These are phyloP conservation scores for Pleurotus giganteus DNA, from an alignment of 768 basidiomycete genomes.

Conservation along the genomic window DNA sequence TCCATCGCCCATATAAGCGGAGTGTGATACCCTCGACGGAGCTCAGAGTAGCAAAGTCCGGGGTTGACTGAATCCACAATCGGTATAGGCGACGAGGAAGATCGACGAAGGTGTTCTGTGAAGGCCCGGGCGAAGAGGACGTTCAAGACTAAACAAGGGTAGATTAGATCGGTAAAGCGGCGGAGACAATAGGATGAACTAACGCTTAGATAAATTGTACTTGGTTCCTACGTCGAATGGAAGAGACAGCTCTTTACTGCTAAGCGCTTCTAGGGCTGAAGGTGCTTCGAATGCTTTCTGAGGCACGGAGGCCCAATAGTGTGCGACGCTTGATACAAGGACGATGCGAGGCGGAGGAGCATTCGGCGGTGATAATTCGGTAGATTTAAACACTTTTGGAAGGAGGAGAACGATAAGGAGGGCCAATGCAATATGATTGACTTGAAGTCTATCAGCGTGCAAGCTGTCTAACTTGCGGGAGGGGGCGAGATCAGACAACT, in stretches of 20 bases:
- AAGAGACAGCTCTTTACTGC: too few relatives aligned
- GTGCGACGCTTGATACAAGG: conserved; percentile 41
- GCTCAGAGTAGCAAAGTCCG: not conserved
- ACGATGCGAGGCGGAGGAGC: conserved; percentile 34
- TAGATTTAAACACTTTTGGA: conserved; percentile 39
- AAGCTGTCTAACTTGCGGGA: not conserved
- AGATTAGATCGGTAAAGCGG: not conserved
- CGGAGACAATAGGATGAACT: not conserved
- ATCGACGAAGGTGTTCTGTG: not conserved
- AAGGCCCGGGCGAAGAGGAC: not conserved
- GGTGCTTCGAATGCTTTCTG: conserved; percentile 21
- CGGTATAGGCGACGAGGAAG: not conserved
- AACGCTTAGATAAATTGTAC: not conserved
- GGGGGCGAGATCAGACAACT: conserved; percentile 13
- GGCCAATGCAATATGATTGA: conserved; percentile 41
- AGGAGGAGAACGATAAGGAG: conserved; percentile 41
- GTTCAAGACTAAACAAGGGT: not conserved
- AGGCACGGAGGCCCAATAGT: conserved; percentile 27
- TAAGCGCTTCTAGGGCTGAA: conserved; percentile 29
- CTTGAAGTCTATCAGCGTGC: conserved; percentile 36
- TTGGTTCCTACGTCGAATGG: too few relatives aligned
- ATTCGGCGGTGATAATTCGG: conserved; percentile 21
- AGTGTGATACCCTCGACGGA: not conserved
- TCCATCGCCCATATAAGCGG: not conserved
- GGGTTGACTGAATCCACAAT: not conserved